Base-by-base conservation (phyloP, 2,329 filamentous ascomycete genomes). In the Aspergillus spinulosporus region DNA sequence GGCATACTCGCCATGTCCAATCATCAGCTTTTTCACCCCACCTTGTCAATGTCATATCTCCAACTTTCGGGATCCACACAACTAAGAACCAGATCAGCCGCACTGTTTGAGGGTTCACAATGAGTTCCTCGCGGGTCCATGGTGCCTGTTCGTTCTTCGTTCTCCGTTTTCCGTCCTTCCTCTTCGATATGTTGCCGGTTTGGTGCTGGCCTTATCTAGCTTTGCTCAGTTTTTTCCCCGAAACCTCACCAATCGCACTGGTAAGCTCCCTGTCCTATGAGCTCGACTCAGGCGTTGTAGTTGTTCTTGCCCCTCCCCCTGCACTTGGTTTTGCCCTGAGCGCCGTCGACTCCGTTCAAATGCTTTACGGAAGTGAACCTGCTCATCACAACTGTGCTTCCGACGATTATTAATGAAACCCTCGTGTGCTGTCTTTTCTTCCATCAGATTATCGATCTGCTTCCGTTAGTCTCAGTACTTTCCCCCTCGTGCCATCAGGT, bases 361-460 rank as follows among this genome's bases (percentile, higher is more conserved):
- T 6, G 67, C 64, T 49, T 70, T 72, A 40, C 70, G 69, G 53
- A 73, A 73, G 56, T 68, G 65, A n/a, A 59, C 56, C 36, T 66
- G 68, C 47, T 73, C 71, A 8, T 73, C 68, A 4, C 66, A 62
- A 36, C 69, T 66, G 51, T 73, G 70, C 49, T 65, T 67, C 14
- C 66, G 63, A 4, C 71, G 70, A 47, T 65, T 62, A 31, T 65
- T 60, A 26, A 71, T 50, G 39, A 73, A 73, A 5, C 63, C 60
- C 36, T 66, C 60, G 44, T 72, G 70, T 3, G 70, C 65, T 52
- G 68, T 63, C 62, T 73, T 73, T 53, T 73, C 69, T 50, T 71
- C 68, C 26, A 51, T 64, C 11, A 73, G 58, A 2, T 55, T 54
- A 59, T 72, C 59, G 31, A 73, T 65, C 71, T 73, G 47, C 40